Percentiles rank a stretch among this genome's conserved stretches.
These are phyloP conservation scores for Prinsepia uniflora DNA, from an alignment of 306 rosid species.

Conservation along the genomic window DNA sequence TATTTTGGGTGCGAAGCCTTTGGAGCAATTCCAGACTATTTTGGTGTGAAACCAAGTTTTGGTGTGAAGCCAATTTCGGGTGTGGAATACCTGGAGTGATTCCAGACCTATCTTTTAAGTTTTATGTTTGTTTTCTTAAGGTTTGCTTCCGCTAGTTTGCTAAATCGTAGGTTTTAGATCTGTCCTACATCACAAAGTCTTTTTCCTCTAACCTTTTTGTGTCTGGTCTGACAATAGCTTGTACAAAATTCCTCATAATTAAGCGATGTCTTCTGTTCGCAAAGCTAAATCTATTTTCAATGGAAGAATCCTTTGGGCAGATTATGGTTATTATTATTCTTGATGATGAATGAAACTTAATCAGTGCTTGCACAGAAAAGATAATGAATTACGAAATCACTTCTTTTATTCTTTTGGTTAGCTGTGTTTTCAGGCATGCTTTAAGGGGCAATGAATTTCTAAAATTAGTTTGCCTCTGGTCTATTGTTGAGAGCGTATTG, in stretches of 20 bases:
- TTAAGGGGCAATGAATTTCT: neutral
- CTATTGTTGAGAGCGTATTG: neutral
- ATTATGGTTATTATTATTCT: neutral
- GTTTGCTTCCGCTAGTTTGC: too few species aligned
- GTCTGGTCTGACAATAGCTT: neutral
- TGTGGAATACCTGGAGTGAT: too few species aligned
- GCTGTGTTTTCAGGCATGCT: neutral
- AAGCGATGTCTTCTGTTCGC: neutral
- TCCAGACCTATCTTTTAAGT: too few species aligned
- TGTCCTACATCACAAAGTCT: too few species aligned
- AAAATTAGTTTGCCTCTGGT: neutral
- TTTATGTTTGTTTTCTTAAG: too few species aligned
- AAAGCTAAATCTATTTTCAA: neutral
- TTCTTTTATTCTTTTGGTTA: neutral
- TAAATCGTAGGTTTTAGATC: too few species aligned
- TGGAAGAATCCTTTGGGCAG: neutral
- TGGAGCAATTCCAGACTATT: too few species aligned
- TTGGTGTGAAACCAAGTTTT: too few species aligned
- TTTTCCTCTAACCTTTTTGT: neutral
- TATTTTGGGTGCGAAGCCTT: too few species aligned
- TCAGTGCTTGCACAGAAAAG: neutral
- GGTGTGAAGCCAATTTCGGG: too few species aligned
- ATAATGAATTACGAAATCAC: neutral
- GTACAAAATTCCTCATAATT: neutral
- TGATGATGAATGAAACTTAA: neutral